A percentile compares a stretch with the other conserved stretches of the same genome.
phyloP scores from a whole-genome alignment of 148 eudicot species.

The Pharnaceum exiguum region DNA sequence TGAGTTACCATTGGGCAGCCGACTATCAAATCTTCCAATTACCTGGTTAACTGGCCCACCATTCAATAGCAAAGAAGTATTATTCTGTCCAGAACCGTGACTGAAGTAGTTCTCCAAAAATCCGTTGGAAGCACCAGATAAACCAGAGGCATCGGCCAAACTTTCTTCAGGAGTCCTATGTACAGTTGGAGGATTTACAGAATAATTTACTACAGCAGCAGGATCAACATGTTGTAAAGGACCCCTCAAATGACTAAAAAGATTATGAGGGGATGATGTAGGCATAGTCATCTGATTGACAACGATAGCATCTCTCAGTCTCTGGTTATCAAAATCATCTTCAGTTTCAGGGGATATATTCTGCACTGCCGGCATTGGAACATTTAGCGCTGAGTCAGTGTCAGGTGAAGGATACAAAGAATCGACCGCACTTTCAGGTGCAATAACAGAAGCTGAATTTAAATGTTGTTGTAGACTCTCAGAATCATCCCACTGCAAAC shows the following conservation, averaged over 20 bases:
- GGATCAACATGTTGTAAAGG: conserved; percentile 30
- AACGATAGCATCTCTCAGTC: conserved; percentile 54
- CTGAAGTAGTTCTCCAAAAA: conserved; percentile 29
- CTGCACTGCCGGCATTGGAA: conserved; percentile 24
- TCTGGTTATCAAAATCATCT: conserved; percentile 58
- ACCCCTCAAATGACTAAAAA: conserved; percentile 26
- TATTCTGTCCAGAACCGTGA: conserved; percentile 24
- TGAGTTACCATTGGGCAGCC: conserved; percentile 20
- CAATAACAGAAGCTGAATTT: conserved; percentile 15
- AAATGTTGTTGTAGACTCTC: conserved; percentile 35
- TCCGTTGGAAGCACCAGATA: conserved; percentile 38
- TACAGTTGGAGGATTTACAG: conserved; percentile 28
- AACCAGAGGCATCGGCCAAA: conserved; percentile 23
- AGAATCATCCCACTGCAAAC: conserved; percentile 18
- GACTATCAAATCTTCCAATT: conserved; percentile 40
- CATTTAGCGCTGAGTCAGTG: conserved; percentile 28
- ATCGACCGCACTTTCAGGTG: conserved; percentile 23
- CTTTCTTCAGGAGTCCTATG: conserved; percentile 30
- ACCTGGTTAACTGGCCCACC: conserved; percentile 30
- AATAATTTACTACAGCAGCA: conserved; percentile 20
- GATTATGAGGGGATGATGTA: conserved; percentile 39
- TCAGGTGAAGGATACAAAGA: conserved; percentile 18
- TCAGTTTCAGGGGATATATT: conserved; percentile 33
- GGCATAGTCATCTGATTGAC: conserved; percentile 28
- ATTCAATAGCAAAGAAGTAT: conserved; percentile 30